Percentiles rank a stretch among this genome's conserved stretches.
phyloP scores from a whole-genome alignment of 2,329 filamentous ascomycete species.

The Coniochaeta ligniaria region DNA sequence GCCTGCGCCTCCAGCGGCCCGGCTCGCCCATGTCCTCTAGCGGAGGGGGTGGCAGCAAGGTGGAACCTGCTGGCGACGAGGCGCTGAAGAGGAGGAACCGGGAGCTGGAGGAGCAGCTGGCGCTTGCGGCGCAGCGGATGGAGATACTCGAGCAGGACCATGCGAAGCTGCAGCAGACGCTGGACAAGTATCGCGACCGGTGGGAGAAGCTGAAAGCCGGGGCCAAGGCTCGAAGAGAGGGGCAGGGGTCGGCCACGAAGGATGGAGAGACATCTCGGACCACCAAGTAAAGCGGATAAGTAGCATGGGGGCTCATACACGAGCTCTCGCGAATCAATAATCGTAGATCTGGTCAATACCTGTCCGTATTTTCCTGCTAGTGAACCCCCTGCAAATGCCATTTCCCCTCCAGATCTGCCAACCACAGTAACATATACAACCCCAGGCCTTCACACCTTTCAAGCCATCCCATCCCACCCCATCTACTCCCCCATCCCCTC shows the following conservation, averaged over 20 bases:
- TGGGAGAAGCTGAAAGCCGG: constrained; percentile 57
- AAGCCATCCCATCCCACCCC: no score
- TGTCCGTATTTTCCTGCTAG: neutral
- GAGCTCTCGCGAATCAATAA: neutral
- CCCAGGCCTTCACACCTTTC: no score
- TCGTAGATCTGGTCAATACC: neutral
- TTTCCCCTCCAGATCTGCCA: no score
- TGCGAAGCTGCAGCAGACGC: constrained; percentile 45
- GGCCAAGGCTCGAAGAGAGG: constrained; percentile 47
- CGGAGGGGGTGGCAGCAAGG: constrained; percentile 14
- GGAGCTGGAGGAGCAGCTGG: constrained; percentile 63
- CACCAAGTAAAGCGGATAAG: neutral
- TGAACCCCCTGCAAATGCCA: neutral
- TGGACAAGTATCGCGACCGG: constrained; percentile 52
- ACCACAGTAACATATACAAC: no score
- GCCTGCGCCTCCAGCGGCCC: constrained; percentile 56
- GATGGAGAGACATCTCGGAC: constrained; percentile 6
- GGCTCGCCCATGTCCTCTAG: constrained; percentile 39
- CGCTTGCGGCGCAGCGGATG: constrained; percentile 49
- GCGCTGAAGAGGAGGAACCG: constrained; percentile 41
- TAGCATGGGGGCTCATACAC: neutral
- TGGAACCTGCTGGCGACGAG: constrained; percentile 32
- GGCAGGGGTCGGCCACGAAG: constrained; percentile 25
- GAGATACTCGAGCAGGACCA: constrained; percentile 60
- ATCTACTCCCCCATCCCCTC: neutral